phyloP scores from a whole-genome alignment of 2,329 filamentous ascomycete species.

The Fusarium pseudograminearum region DNA sequence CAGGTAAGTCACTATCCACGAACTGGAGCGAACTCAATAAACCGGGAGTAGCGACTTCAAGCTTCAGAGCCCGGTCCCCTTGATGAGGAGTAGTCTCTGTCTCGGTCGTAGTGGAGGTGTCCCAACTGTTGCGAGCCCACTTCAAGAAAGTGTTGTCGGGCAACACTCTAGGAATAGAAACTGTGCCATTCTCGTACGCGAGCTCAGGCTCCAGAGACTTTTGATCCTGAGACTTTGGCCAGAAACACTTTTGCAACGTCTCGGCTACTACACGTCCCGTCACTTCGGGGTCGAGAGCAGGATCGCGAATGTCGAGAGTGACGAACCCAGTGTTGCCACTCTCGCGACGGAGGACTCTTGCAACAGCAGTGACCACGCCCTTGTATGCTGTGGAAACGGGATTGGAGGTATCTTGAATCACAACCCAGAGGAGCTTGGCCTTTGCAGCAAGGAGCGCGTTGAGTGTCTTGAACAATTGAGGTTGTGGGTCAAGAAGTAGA shows the following conservation, averaged over 20 bases:
- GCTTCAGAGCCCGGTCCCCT: not conserved
- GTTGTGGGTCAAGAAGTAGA: constrained; percentile 6
- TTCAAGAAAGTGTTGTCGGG: constrained; percentile 9
- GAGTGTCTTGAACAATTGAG: constrained; percentile 1
- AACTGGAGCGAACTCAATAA: constrained; percentile 4
- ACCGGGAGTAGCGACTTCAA: not conserved
- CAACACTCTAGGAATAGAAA: constrained; percentile 1
- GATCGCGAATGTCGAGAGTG: constrained; percentile 2
- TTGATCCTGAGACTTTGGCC: not conserved
- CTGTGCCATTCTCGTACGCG: not conserved
- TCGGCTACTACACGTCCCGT: not conserved
- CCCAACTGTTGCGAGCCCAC: constrained; percentile 9
- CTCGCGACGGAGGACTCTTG: constrained; percentile 9
- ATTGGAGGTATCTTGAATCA: not conserved
- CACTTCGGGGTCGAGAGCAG: not conserved
- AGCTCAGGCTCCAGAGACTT: constrained; percentile 6
- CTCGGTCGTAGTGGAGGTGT: not conserved
- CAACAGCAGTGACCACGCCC: not conserved
- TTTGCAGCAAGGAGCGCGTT: constrained; percentile 5
- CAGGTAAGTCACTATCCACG: not conserved
- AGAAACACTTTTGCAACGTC: not conserved
- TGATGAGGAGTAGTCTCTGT: constrained; percentile 4
- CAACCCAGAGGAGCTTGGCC: constrained; percentile 2
- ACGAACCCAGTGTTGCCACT: constrained; percentile 5
- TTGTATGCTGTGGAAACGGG: constrained; percentile 4